phyloP scores from a whole-genome alignment of 202 grass and related monocot genomes.

The Elaeis oleifera region DNA sequence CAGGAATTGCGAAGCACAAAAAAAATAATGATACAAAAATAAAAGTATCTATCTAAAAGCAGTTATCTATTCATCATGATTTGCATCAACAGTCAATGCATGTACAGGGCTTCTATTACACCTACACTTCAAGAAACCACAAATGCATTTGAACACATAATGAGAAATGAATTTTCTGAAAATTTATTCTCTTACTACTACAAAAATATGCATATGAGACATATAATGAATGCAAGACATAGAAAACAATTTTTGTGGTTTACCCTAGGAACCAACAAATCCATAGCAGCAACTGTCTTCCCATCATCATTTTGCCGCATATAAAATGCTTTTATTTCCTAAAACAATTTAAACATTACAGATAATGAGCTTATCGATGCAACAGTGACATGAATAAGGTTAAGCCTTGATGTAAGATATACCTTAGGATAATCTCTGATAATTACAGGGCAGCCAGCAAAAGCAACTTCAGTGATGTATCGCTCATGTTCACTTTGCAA shows the following conservation, averaged over 20 bases:
- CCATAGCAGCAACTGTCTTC: slow-evolving; percentile 97
- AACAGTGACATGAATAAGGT: slow-evolving; percentile 18
- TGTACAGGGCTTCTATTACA: too few species aligned
- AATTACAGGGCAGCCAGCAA: slow-evolving; percentile 78
- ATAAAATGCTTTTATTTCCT: slow-evolving; percentile 99
- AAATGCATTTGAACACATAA: too few species aligned
- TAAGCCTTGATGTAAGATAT: background rate
- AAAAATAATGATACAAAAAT: too few species aligned
- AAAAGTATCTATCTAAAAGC: too few species aligned
- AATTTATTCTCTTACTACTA: too few species aligned
- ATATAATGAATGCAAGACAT: background rate
- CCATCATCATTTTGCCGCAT: slow-evolving; percentile 96
- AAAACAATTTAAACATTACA: slow-evolving; percentile 12
- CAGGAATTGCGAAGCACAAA: too few species aligned
- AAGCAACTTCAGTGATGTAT: slow-evolving; percentile 96
- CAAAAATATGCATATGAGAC: background rate
- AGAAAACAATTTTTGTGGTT: slow-evolving; percentile 2
- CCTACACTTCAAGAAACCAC: too few species aligned
- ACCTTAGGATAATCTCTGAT: slow-evolving; percentile 99
- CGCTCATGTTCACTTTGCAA: slow-evolving; percentile 99
- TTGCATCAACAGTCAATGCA: too few species aligned
- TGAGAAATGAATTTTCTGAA: too few species aligned
- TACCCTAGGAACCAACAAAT: slow-evolving; percentile 93
- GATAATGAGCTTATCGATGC: background rate
- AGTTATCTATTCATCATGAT: too few species aligned